Evolutionary conservation across 2,329 filamentous ascomycete genomes (phyloP), one percentile per base, ranked within the genome.

Genomic region (Chalaropsis ovoidea): DNA sequence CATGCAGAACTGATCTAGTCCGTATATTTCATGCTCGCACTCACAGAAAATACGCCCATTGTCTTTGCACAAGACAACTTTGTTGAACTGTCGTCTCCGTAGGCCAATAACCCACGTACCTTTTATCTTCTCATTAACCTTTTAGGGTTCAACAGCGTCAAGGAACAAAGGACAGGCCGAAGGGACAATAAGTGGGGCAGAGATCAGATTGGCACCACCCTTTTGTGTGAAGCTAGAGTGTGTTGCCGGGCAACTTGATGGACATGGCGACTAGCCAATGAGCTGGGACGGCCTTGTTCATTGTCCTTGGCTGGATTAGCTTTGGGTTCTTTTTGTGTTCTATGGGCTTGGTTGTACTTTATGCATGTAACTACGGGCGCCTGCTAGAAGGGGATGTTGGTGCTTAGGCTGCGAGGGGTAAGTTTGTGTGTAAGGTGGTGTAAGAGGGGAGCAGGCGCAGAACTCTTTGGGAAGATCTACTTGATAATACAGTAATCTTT

Each of bases 221-320:
- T 22, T 19, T 31, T 19, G 15, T 19, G 15, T n/a, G 15, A 47
- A 47, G 43, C 15, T 47, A 17, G 8, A 47, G 43, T 19, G 15
- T 58, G 54, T 58, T 58, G 54, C 54, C 54, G n/a, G 54, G 54
- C 54, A 58, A 58, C 54, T 58, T 52, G 8, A 5, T 15, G 8
- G 11, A 17, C 24, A 13, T 11, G 19, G 19, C 10, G 24, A 24
- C 47, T 15, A 19, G 22, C 47, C 47, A 52, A 52, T 52, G 19
- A 27, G 47, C 1, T 47, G 45, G 45, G 10, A 24, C 11, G 47
- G 2, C 47, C 4, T 4, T 27, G 22, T 27, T 7, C 22, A 52
- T 52, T 27, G 10, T 27, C 7, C 35, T 39, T 39, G 35, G 35
- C 35, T 39, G 1, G 35, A 39, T 39, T 11, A 22, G 24, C 47